These are phyloP conservation scores for Pseudogymnoascus sp. DNA, from an alignment of 2,329 filamentous ascomycete genomes.

Conservation along the genomic window DNA sequence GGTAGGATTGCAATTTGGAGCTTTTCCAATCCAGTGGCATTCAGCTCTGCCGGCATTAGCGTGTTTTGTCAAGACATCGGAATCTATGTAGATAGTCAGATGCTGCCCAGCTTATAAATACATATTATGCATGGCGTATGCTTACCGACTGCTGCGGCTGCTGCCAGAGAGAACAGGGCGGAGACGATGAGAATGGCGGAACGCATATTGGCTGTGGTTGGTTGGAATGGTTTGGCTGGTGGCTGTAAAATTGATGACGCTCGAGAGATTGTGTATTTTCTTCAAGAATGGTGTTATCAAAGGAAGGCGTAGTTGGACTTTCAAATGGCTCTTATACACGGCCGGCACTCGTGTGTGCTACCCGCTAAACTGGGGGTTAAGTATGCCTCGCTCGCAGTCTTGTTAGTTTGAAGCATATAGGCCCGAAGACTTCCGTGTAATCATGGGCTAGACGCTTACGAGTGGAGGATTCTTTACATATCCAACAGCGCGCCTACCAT, in stretches of 20 bases:
- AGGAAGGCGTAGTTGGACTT: neutral
- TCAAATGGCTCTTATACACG: neutral
- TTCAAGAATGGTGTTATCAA: neutral
- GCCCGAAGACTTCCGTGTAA: neutral
- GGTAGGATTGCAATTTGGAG: neutral
- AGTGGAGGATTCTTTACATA: neutral
- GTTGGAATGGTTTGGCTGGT: neutral
- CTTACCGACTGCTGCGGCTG: neutral
- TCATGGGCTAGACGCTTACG: neutral
- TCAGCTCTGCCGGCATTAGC: neutral
- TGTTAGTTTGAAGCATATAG: neutral
- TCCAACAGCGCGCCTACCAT: neutral
- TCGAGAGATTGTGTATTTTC: neutral
- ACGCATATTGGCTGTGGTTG: neutral
- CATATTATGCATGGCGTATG: neutral
- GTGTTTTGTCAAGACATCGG: neutral
- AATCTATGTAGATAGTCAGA: neutral
- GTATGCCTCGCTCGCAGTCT: neutral
- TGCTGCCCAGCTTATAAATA: neutral
- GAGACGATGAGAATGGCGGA: neutral
- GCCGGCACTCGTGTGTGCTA: neutral
- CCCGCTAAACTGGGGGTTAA: neutral
- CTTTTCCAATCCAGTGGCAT: neutral
- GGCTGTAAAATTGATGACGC: neutral
- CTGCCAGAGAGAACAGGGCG: neutral